Evolutionary conservation across 177 flowering plant species (phyloP).

Genomic region (Vitis hybrid): DNA sequence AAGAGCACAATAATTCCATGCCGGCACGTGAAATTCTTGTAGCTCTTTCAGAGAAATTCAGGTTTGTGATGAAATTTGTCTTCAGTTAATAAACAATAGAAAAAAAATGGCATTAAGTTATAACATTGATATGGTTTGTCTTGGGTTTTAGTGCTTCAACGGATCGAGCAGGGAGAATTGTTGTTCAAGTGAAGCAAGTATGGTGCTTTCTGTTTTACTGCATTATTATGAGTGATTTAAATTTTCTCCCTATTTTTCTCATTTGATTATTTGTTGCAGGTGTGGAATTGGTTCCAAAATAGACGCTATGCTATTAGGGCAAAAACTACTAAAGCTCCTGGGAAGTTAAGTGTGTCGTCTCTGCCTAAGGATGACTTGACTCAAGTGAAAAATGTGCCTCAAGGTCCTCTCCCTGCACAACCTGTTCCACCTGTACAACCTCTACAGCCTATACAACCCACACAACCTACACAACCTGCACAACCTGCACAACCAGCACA

Average conservation of each 20-base stretch:
- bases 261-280: slow-evolving; percentile 34
- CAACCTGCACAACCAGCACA: too few species aligned
- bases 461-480: too few species aligned
- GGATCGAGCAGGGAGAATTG: slow-evolving; percentile 73
- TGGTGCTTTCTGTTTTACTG: neutral
- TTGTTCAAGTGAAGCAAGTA: slow-evolving; percentile 92
- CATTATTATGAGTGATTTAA: neutral
- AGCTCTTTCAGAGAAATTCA: slow-evolving; percentile 81
- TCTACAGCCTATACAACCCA: too few species aligned
- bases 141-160: slow-evolving; percentile 53
- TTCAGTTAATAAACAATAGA: neutral
- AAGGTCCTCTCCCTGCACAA: slow-evolving; percentile 22
- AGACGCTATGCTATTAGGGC: slow-evolving; percentile 87
- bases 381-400: slow-evolving; percentile 39
- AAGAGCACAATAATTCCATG: slow-evolving; percentile 54
- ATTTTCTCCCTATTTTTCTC: slow-evolving; percentile 6
- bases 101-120: too few species aligned
- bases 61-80: slow-evolving; percentile 33
- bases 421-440: too few species aligned
- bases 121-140: slow-evolving; percentile 5
- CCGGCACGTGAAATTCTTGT: slow-evolving; percentile 75
- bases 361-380: slow-evolving; percentile 51
- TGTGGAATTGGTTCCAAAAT: slow-evolving; percentile 99
- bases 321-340: slow-evolving; percentile 41
- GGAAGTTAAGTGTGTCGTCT: slow-evolving; percentile 39